Evolutionary conservation across 2,329 filamentous ascomycete species (phyloP).

Genomic region (Nemania abortiva): DNA sequence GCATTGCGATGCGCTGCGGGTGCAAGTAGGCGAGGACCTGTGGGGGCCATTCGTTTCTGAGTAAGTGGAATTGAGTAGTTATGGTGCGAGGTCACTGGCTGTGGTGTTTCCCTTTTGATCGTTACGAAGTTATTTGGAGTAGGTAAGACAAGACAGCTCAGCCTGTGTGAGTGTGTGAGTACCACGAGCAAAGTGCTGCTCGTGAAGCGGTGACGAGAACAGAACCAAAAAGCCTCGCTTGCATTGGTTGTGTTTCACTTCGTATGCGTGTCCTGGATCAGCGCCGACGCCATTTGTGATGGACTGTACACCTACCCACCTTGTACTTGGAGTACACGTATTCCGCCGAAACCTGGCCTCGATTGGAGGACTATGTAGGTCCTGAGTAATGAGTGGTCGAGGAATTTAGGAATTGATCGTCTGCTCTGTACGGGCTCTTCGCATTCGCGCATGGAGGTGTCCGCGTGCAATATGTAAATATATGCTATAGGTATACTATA

Average conservation of each 20-base stretch:
- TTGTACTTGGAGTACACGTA: slow-evolving; percentile 4
- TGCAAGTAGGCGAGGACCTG: neutral
- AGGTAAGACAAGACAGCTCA: neutral
- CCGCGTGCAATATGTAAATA: neutral
- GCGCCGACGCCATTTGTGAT: neutral
- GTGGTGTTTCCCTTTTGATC: neutral
- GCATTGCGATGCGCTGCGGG: neutral
- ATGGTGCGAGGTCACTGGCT: neutral
- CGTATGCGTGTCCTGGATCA: neutral
- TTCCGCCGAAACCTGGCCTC: neutral
- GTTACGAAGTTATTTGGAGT: neutral
- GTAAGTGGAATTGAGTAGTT: no score
- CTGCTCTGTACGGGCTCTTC: neutral
- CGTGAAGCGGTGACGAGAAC: neutral
- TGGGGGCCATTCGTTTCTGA: neutral
- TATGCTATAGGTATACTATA: slow-evolving; percentile 1
- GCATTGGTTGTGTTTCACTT: slow-evolving; percentile 4
- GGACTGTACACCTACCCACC: neutral
- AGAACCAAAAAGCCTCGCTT: neutral
- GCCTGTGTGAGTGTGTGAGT: neutral
- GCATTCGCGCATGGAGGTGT: neutral
- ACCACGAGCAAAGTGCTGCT: neutral
- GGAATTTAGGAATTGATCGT: neutral
- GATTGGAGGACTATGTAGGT: neutral
- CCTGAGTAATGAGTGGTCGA: neutral